Base-by-base conservation (phyloP, 228 moss, liverwort and hornwort species). In the Sphagnum magellanicum region DNA sequence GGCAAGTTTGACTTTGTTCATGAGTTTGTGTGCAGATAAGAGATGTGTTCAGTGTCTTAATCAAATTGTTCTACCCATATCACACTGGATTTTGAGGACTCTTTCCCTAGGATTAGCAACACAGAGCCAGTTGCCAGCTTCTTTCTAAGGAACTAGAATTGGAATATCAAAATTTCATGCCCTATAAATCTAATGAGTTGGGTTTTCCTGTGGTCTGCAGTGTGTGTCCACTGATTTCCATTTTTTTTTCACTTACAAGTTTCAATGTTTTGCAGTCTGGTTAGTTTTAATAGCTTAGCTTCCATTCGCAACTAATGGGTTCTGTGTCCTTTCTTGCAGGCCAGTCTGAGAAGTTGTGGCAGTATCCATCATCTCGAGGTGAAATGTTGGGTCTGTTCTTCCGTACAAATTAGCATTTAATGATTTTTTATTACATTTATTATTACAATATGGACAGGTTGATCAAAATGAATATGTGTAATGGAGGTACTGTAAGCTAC, bases 281-380 rank as follows among this genome's bases (percentile, higher is more conserved):
- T 55, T 12, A 55, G 12, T 55, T 8, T 8, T 55, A 12, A 0
- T 8, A 55, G 55, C 12, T 55, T 55, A 55, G 2, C 9, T 8
- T 55, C 32, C 32, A 32, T 55, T 55, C 12, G 1, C 55, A 55
- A 12, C 55, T 12, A 32, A 32, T 55, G 55, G 55, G 2, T 55
- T 8, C 12, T 12, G 55, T 55, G 8, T 8, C 12, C 3, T 8
- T 12, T 8, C 12, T 55, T 80, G 70, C 67, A 91, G 93, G 91
- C 66, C 90, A 91, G 63, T 76, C 84, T 46, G 93, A 97, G 77
- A 97, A 91, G 76, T 77, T 82, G 63, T 87, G 97, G 52, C 91
- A 81, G 72, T 82, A 79, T 77, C 63, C 75, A 61, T 72, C 87
- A 48, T 80, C 93, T 70, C 84, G 91, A 84, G 93, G 97, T 93